These are phyloP conservation scores for Verbena officinalis DNA, from an alignment of 257 asterid species.

Conservation along the genomic window DNA sequence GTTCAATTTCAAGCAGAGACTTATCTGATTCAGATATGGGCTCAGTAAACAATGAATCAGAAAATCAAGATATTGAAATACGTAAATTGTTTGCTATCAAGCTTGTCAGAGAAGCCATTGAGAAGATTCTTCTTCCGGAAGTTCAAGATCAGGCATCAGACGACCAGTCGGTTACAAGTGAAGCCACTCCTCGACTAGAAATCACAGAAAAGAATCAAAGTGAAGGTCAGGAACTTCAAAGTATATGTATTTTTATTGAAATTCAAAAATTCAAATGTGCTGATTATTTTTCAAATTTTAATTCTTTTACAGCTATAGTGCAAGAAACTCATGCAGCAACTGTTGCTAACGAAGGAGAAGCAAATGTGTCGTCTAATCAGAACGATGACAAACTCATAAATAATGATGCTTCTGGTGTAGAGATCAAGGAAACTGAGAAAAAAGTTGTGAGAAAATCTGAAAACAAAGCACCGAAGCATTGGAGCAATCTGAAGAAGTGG, in stretches of 20 bases:
- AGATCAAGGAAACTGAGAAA: slow-evolving; percentile 31
- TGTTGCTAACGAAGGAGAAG: slow-evolving; percentile 15
- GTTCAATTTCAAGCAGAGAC: slow-evolving; percentile 21
- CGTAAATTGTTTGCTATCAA: slow-evolving; percentile 76
- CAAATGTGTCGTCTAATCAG: slow-evolving; percentile 17
- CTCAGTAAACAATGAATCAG: slow-evolving; percentile 37
- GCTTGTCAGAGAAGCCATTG: slow-evolving; percentile 93
- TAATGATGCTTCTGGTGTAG: slow-evolving; percentile 29
- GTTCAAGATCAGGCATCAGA: slow-evolving; percentile 84
- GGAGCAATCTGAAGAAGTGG: slow-evolving; percentile 98
- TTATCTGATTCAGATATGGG: slow-evolving; percentile 35
- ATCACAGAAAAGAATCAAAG: slow-evolving; percentile 37
- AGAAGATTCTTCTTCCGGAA: slow-evolving; percentile 95
- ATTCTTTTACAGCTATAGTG: slow-evolving; percentile 30
- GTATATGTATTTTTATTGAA: too few species aligned
- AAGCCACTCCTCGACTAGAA: slow-evolving; percentile 49
- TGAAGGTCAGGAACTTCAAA: slow-evolving; percentile 40
- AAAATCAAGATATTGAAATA: slow-evolving; percentile 58
- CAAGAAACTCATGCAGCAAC: slow-evolving; percentile 32
- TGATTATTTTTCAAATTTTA: too few species aligned
- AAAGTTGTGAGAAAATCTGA: slow-evolving; percentile 39
- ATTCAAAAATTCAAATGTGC: too few species aligned
- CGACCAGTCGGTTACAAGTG: slow-evolving; percentile 63
- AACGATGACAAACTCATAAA: slow-evolving; percentile 12
- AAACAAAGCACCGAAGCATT: slow-evolving; percentile 77